A percentile compares a stretch with the other conserved stretches of the same genome.
These are phyloP conservation scores for Geotrichum cucujoidarum DNA, from an alignment of 1,139 yeast species.

Conservation along the genomic window DNA sequence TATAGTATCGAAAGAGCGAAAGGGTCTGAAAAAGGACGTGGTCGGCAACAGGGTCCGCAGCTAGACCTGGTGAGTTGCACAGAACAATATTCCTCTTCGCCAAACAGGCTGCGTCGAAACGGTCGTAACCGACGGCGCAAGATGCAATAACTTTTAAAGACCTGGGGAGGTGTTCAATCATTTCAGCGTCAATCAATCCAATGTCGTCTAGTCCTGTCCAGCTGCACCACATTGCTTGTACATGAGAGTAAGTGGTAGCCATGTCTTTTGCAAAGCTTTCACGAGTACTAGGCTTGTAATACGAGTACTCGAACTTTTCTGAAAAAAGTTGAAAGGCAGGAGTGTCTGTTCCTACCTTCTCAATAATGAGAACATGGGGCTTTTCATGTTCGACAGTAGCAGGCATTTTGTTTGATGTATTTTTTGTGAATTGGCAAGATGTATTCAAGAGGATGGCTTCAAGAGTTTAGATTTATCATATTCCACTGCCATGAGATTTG, in stretches of 20 bases:
- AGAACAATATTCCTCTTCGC: constrained; percentile 47
- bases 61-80: constrained; percentile 51
- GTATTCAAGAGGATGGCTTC: too few relatives aligned
- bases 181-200: constrained; percentile 34
- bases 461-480: too few relatives aligned
- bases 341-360: constrained; percentile 17
- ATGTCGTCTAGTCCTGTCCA: constrained; percentile 27
- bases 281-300: constrained; percentile 20
- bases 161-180: constrained; percentile 50
- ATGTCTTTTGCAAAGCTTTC: constrained; percentile 24
- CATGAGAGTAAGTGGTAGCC: constrained; percentile 19
- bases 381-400: constrained; percentile 2
- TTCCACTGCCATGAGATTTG: too few relatives aligned
- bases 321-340: constrained; percentile 12
- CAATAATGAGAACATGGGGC: constrained; percentile 22
- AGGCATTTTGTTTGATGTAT: constrained; percentile 8
- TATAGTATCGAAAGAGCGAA: constrained; percentile 57
- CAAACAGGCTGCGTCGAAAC: constrained; percentile 47
- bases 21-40: constrained; percentile 57
- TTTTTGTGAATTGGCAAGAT: too few relatives aligned
- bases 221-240: constrained; percentile 25
- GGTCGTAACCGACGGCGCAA: constrained; percentile 69
- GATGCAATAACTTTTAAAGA: constrained; percentile 53
- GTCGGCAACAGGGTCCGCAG: constrained; percentile 76
- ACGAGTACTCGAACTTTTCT: constrained; percentile 9